Conservation (phyloP, 139 green algal species). For the Haematococcus sp. region DNA sequence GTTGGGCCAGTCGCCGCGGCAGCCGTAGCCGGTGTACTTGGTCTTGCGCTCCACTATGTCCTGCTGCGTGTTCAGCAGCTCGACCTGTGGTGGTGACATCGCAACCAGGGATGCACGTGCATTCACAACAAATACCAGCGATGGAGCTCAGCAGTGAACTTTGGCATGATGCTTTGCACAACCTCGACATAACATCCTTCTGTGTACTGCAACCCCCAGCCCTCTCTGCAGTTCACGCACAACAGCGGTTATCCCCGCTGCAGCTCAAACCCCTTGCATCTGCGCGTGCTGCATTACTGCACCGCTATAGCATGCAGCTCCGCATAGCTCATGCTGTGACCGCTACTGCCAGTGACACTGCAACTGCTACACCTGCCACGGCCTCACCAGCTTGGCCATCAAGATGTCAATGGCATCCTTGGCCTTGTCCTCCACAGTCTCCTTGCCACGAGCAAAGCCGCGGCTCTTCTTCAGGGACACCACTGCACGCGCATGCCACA, state of each 20-base stretch:
- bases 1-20: slow-evolving; percentile 4
- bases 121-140: not conserved
- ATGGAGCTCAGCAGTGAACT: not conserved
- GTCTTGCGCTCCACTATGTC: slow-evolving; percentile 1
- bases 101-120: not conserved
- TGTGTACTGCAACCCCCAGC: too few species aligned
- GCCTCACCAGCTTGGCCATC: slow-evolving; percentile 4
- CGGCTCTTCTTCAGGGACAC: not conserved
- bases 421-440: slow-evolving; percentile 1
- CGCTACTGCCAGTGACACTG: not conserved
- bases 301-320: not conserved
- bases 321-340: not conserved
- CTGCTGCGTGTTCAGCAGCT: not conserved
- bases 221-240: too few species aligned
- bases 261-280: too few species aligned
- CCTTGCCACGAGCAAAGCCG: not conserved
- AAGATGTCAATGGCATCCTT: not conserved
- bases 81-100: not conserved
- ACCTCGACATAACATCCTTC: too few species aligned
- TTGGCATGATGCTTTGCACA: too few species aligned
- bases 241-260: not conserved
- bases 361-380: too few species aligned
- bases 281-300: not conserved
- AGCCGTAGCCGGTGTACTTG: slow-evolving; percentile 5
- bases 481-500: not conserved